Evolutionary conservation across 768 basidiomycete species (phyloP), one percentile per base, ranked within the genome.

Genomic region (Rossbeevera mucosa): DNA sequence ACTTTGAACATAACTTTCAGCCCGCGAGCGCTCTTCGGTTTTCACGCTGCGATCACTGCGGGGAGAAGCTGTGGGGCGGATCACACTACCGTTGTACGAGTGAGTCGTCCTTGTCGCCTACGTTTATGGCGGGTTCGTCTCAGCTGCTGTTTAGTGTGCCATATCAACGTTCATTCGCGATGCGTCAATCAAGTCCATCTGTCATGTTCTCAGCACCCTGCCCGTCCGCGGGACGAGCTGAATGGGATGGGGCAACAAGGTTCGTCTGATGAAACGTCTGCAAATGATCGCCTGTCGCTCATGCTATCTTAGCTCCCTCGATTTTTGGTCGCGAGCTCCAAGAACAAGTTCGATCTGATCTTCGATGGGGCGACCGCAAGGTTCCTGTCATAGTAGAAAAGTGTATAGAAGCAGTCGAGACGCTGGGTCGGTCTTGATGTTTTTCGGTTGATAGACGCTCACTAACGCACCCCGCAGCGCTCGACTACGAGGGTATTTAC

Each of bases 21-120:
- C 92, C 89, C 57, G 74, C 91, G 57, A 95, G 85, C 61, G 81
- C 94, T 25, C 74, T 98, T 52, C 82, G 94, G 31, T 89, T 96
- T 52, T 86, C 91, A 25, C 80, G 91, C 38, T 99, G 96, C 65
- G 96, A 98, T 62, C 87, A 94, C 50, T 99, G 96, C 65, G 86
- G 85, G 29, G 96, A 98, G 65, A 99, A 98, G 76, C 85, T 98
- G 85, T 99, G 94, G 94, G 96, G 96, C 5, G 95, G 95, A 7
- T 82, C 94, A n/a, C 93, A 94, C 64, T 76, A 91, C 48, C 86
- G 91, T 28, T 99, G 96, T 66, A 80, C 85, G 58, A 77, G 95
- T 93, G 64, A 65, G 91, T 76, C 9, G 3, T 40, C n/a, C n/a
- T 18, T 43, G 31, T 31, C 16, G 2, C n/a, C 3, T 20, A 1